Evolutionary conservation across 768 basidiomycete genomes (phyloP).

Genomic region (Russula brevipes): DNA sequence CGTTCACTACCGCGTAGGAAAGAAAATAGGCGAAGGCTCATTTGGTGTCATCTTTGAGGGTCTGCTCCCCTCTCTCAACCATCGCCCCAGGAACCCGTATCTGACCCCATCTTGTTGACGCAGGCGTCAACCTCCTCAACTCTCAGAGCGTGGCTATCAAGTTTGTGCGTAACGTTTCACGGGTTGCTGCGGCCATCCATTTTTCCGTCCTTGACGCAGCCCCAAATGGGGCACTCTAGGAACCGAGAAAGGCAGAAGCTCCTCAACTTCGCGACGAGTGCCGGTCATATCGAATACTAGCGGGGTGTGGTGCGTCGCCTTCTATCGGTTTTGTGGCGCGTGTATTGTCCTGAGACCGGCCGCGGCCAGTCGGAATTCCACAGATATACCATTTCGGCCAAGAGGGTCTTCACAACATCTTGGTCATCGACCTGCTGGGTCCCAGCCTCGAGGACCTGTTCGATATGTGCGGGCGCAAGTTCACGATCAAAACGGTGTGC

Average conservation of each 20-base stretch:
- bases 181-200: conserved; percentile 13
- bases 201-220: not conserved
- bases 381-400: conserved; percentile 99
- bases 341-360: conserved; percentile 18
- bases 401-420: conserved; percentile 96
- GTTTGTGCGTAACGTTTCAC: conserved; percentile 63
- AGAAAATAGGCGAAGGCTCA: conserved; percentile 98
- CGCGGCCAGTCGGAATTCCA: conserved; percentile 78
- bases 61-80: conserved; percentile 30
- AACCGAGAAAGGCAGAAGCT: conserved; percentile 91
- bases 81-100: not conserved
- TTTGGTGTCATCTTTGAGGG: conserved; percentile 97
- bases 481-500: conserved; percentile 96
- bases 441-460: conserved; percentile 97
- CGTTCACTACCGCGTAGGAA: conserved; percentile 95
- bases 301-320: conserved; percentile 65
- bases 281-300: conserved; percentile 88
- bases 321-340: conserved; percentile 11
- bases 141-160: conserved; percentile 99
- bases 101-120: conserved; percentile 4
- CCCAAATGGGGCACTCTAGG: conserved; percentile 41
- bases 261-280: conserved; percentile 98
- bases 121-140: conserved; percentile 97
- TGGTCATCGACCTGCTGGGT: conserved; percentile 96
- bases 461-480: conserved; percentile 98